phyloP scores from a whole-genome alignment of 129 eudicot species.

The Cynara cardunculus region DNA sequence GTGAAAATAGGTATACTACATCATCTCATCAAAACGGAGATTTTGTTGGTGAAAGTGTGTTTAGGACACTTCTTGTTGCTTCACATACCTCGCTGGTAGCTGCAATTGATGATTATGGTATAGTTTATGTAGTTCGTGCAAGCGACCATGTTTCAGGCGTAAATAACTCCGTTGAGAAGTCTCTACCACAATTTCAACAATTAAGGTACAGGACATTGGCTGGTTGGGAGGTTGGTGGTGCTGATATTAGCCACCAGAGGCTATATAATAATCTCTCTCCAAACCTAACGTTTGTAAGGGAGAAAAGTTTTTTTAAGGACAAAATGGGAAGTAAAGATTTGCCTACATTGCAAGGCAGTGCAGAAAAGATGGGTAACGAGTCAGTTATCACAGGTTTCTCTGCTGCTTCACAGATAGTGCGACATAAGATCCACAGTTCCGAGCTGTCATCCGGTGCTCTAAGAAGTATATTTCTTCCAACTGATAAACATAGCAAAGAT shows the following conservation, averaged over 20 bases:
- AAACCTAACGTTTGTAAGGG: constrained; percentile 13
- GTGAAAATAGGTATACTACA: not conserved
- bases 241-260: constrained; percentile 78
- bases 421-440: constrained; percentile 24
- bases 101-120: constrained; percentile 70
- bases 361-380: constrained; percentile 11
- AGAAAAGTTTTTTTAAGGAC: constrained; percentile 21
- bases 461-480: constrained; percentile 70
- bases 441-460: constrained; percentile 23
- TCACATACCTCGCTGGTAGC: constrained; percentile 66
- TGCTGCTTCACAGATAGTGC: constrained; percentile 24
- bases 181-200: constrained; percentile 37
- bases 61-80: constrained; percentile 58
- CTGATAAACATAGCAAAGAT: constrained; percentile 36
- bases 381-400: constrained; percentile 40
- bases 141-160: constrained; percentile 42
- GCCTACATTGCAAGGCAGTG: constrained; percentile 11
- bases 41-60: constrained; percentile 38
- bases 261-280: constrained; percentile 32
- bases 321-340: constrained; percentile 24
- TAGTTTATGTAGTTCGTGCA: constrained; percentile 49
- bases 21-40: constrained; percentile 10
- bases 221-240: constrained; percentile 79
- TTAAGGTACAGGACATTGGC: constrained; percentile 49
- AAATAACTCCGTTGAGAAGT: constrained; percentile 32